phyloP scores from a whole-genome alignment of 441 rosid species.

The Daphne laureola region DNA sequence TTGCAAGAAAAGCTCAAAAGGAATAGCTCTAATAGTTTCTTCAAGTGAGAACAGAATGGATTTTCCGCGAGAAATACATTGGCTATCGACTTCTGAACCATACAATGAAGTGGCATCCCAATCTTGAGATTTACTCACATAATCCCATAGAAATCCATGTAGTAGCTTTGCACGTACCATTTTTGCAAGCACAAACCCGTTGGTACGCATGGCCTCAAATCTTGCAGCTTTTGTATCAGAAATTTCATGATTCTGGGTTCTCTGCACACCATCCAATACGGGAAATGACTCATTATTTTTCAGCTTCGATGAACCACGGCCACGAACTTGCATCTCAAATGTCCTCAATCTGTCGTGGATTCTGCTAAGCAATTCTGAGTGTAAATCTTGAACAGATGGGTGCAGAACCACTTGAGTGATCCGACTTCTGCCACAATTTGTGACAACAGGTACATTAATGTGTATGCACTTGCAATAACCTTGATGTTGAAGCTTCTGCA shows the following conservation, averaged over 20 bases:
- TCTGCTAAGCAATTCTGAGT: slow-evolving; percentile 53
- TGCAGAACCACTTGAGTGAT: slow-evolving; percentile 63
- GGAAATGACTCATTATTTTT: slow-evolving; percentile 57
- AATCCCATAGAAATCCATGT: slow-evolving; percentile 82
- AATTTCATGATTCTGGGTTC: slow-evolving; percentile 43
- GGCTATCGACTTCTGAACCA: slow-evolving; percentile 22
- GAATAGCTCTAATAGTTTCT: slow-evolving; percentile 70
- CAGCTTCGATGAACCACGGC: slow-evolving; percentile 45
- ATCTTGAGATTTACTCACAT: slow-evolving; percentile 42
- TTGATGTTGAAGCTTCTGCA: slow-evolving; percentile 76
- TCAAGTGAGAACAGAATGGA: slow-evolving; percentile 64
- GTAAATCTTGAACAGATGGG: slow-evolving; percentile 60
- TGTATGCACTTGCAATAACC: slow-evolving; percentile 68
- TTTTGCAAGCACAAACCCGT: slow-evolving; percentile 93
- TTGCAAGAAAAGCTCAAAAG: slow-evolving; percentile 82
- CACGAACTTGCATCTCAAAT: slow-evolving; percentile 73
- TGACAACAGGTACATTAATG: slow-evolving; percentile 63
- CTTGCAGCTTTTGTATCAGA: slow-evolving; percentile 45
- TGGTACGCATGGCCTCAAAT: slow-evolving; percentile 81
- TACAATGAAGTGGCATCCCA: slow-evolving; percentile 44
- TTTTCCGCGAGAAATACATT: slow-evolving; percentile 27
- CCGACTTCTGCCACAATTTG: slow-evolving; percentile 74
- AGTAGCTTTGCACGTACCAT: slow-evolving; percentile 89
- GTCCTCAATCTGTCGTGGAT: slow-evolving; percentile 73
- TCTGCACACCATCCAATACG: slow-evolving; percentile 59